Evolutionary conservation across 2,329 filamentous ascomycete genomes (phyloP).

Genomic region (Onygenales sp.): DNA sequence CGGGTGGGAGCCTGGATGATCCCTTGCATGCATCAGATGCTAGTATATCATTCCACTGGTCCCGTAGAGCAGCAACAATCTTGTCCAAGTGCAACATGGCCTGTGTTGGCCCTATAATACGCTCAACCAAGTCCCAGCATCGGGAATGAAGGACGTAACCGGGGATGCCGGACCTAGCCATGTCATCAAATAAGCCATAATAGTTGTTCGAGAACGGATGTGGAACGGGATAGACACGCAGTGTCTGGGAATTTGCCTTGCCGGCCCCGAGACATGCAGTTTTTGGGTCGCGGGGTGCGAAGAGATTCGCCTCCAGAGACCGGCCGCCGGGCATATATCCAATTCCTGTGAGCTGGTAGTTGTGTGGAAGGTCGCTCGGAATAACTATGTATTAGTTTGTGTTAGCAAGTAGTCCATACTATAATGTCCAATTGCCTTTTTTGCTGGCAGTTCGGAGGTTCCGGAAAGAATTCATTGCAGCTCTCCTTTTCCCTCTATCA

Average conservation of each 20-base stretch:
- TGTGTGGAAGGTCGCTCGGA: neutral
- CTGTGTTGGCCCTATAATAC: neutral
- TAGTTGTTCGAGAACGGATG: neutral
- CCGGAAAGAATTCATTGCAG: neutral
- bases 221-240: neutral
- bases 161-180: neutral
- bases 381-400: neutral
- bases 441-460: neutral
- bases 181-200: neutral
- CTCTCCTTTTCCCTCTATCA: neutral
- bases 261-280: neutral
- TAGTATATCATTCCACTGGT: neutral
- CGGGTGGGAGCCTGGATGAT: neutral
- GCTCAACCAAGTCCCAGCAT: constrained; percentile 1
- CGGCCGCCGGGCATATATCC: neutral
- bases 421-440: neutral
- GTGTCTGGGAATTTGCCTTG: neutral
- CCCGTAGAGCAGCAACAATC: neutral
- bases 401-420: neutral
- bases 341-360: neutral
- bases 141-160: neutral
- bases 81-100: neutral
- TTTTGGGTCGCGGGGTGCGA: neutral
- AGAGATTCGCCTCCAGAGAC: neutral
- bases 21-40: neutral